Percentiles rank a stretch among this genome's conserved stretches.
Conservation (phyloP, 1,139 yeast species). For the Yamadazyma aaseri region DNA sequence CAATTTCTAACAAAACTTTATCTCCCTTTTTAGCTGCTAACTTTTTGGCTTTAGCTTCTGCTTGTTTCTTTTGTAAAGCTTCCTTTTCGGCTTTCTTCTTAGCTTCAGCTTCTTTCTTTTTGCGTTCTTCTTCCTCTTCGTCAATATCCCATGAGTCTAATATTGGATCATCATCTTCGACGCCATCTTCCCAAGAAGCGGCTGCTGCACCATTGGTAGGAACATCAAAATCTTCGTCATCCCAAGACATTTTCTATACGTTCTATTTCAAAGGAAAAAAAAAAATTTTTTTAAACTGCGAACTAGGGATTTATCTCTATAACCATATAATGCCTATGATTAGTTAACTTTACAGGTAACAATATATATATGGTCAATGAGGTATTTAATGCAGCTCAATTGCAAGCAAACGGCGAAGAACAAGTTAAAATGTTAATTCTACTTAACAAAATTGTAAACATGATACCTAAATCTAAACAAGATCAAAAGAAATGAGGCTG, state of each 20-base stretch:
- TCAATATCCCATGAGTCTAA: conserved; percentile 82
- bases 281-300: conserved; percentile 5
- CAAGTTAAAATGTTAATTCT: too few relatives aligned
- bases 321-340: too few relatives aligned
- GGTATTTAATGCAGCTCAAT: too few relatives aligned
- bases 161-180: conserved; percentile 69
- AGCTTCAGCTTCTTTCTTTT: conserved; percentile 43
- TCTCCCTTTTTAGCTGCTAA: conserved; percentile 30
- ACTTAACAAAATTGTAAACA: too few relatives aligned
- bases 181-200: conserved; percentile 83
- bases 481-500: too few relatives aligned
- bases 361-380: too few relatives aligned
- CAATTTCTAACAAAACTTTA: conserved; percentile 49
- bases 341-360: too few relatives aligned
- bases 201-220: conserved; percentile 41
- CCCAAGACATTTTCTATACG: conserved; percentile 48
- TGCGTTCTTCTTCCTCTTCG: conserved; percentile 56
- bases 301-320: too few relatives aligned
- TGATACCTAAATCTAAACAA: too few relatives aligned
- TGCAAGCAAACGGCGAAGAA: too few relatives aligned
- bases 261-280: too few relatives aligned
- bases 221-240: conserved; percentile 88
- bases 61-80: conserved; percentile 38
- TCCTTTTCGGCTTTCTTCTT: conserved; percentile 45
- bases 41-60: conserved; percentile 42